These are phyloP conservation scores for Penicillium flavigenum DNA, from an alignment of 495 filamentous ascomycete genomes.

Conservation along the genomic window DNA sequence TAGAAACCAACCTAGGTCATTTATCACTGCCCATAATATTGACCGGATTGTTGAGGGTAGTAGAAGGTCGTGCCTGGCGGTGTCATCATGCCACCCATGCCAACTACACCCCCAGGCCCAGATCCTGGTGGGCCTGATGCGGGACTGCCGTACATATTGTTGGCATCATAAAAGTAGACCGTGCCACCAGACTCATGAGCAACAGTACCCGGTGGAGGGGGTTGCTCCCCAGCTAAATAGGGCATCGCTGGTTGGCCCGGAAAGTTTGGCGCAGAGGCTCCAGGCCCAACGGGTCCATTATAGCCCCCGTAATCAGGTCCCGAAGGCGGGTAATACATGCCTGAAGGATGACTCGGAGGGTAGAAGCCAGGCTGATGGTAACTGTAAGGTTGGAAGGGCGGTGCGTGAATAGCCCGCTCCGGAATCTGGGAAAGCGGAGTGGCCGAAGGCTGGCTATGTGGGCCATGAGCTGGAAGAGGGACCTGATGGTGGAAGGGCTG, in stretches of 20 bases:
- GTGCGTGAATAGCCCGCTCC: slow-evolving; percentile 89
- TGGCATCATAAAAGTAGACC: slow-evolving; percentile 88
- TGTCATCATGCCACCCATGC: slow-evolving; percentile 80
- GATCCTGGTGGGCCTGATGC: slow-evolving; percentile 45
- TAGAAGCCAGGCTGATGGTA: slow-evolving; percentile 65
- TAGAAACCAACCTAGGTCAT: slow-evolving; percentile 8
- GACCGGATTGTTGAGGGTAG: slow-evolving; percentile 58
- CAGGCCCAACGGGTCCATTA: slow-evolving; percentile 49
- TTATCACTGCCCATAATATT: slow-evolving; percentile 64
- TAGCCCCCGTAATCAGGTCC: slow-evolving; percentile 41
- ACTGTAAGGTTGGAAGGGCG: slow-evolving; percentile 80
- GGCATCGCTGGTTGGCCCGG: slow-evolving; percentile 44
- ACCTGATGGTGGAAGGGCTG: slow-evolving; percentile 94
- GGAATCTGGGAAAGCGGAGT: slow-evolving; percentile 94
- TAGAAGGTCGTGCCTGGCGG: slow-evolving; percentile 70
- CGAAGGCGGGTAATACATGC: slow-evolving; percentile 53
- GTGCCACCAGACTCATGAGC: slow-evolving; percentile 92
- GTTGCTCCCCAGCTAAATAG: slow-evolving; percentile 46
- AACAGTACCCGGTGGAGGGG: slow-evolving; percentile 65
- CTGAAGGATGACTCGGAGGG: slow-evolving; percentile 54
- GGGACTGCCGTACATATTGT: slow-evolving; percentile 58
- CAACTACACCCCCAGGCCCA: slow-evolving; percentile 58
- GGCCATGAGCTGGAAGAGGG: slow-evolving; percentile 63
- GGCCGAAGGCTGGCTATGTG: slow-evolving; percentile 75
- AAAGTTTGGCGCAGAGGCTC: slow-evolving; percentile 57